phyloP scores from a whole-genome alignment of 495 filamentous ascomycete genomes.

The Penicillium nucicola region DNA sequence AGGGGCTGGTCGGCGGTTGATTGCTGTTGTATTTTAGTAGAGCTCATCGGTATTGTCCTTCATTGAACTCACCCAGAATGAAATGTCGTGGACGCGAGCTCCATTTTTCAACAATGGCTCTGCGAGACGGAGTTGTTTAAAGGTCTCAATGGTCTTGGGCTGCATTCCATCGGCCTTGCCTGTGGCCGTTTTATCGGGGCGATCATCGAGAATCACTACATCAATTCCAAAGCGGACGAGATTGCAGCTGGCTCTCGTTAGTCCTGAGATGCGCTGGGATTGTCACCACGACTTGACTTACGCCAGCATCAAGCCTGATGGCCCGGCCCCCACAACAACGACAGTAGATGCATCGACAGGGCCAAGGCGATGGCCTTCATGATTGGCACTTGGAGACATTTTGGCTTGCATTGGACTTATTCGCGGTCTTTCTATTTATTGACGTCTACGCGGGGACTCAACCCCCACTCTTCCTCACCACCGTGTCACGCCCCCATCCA shows the following conservation, averaged over 20 bases:
- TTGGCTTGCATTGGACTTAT: no score
- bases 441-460: no score
- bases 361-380: conserved; percentile 18
- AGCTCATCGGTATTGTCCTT: no score
- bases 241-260: conserved; percentile 46
- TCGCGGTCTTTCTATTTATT: conserved; percentile 2
- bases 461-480: conserved; percentile 31
- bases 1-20: conserved; percentile 52
- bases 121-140: conserved; percentile 67
- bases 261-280: no score
- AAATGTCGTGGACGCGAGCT: conserved; percentile 66
- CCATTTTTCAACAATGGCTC: conserved; percentile 59
- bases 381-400: conserved; percentile 30
- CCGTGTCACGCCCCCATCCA: conserved; percentile 35
- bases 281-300: no score
- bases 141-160: conserved; percentile 72
- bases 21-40: conserved; percentile 37
- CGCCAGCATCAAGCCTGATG: conserved; percentile 68
- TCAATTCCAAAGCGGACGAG: conserved; percentile 66
- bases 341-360: conserved; percentile 42
- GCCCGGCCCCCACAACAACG: conserved; percentile 67
- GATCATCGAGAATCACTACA: conserved; percentile 69
- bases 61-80: conserved; percentile 56
- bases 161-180: conserved; percentile 78
- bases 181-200: conserved; percentile 63